A percentile compares a stretch with the other conserved stretches of the same genome.
Conservation (phyloP, 371 early-diverging fungal species). For the Mucor ambiguus region DNA sequence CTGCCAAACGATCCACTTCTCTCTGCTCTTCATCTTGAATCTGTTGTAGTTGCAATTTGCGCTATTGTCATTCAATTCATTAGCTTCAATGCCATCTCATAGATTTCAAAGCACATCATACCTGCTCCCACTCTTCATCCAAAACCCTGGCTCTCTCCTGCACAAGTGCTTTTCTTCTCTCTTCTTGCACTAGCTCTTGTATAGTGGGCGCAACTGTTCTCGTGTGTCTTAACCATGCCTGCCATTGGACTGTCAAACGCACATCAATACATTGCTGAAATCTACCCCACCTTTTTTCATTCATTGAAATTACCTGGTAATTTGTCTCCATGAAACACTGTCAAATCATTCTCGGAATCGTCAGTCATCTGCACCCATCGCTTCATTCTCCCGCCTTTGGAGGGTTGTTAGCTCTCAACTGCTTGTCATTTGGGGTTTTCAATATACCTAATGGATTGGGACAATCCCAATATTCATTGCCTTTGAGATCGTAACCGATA, state of each 20-base stretch:
- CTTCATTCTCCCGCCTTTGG: slow-evolving; percentile 46
- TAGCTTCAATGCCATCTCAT: neutral
- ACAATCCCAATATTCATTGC: slow-evolving; percentile 76
- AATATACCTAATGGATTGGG: slow-evolving; percentile 58
- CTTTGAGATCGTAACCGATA: slow-evolving; percentile 63
- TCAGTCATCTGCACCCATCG: slow-evolving; percentile 53
- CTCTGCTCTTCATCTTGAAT: slow-evolving; percentile 13
- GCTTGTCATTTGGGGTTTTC: neutral
- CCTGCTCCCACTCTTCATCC: slow-evolving; percentile 35
- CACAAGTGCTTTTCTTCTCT: slow-evolving; percentile 40
- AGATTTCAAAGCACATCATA: neutral
- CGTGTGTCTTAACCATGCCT: slow-evolving; percentile 72
- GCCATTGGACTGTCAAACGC: slow-evolving; percentile 65
- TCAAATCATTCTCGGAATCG: slow-evolving; percentile 24
- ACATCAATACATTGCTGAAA: neutral
- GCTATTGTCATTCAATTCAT: slow-evolving; percentile 12
- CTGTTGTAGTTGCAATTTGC: slow-evolving; percentile 27
- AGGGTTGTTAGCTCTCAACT: neutral
- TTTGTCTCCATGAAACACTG: slow-evolving; percentile 51
- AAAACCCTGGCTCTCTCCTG: slow-evolving; percentile 53
- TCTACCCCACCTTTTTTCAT: neutral
- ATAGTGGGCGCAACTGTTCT: slow-evolving; percentile 58
- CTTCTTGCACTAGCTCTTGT: slow-evolving; percentile 48
- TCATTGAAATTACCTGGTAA: slow-evolving; percentile 52
- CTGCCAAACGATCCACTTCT: slow-evolving; percentile 10